Base-by-base conservation (phyloP, 2,329 filamentous ascomycete species). In the Aspergillus sp. region DNA sequence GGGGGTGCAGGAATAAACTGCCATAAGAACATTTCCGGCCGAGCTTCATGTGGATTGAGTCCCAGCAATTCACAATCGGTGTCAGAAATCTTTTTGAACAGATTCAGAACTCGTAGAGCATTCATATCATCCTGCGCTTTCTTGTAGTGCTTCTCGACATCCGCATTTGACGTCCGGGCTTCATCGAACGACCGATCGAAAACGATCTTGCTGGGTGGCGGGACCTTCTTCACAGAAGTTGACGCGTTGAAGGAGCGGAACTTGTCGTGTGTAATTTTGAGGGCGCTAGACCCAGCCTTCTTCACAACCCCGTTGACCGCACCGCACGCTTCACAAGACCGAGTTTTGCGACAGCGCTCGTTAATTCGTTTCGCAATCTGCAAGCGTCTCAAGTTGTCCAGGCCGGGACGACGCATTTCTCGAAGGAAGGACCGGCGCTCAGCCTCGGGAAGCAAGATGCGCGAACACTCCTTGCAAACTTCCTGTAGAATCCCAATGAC, bases 11-110 rank as follows among this genome's bases (percentile, higher is more conserved):
- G 93, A 33, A 98, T 78, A 60, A 89, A 94, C 62, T 95, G 90
- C 93, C 93, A 98, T 40, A 98, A 81, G 65, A 97, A 94, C 82
- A 94, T 94, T 64, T 98, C 93, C 0, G 93, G 93, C 12, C 90
- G 80, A 7, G 88, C 88, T 57, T 95, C 89, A 9, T 80, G 77
- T 1, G 90, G 87, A 59, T 96, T 83, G 58, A 98, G 80, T 4
- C 91, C 91, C 1, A 98, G 75, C 26, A 98, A 76, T 66, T 97
- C 90, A 64, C 91, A 95, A 65, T 98, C 93, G 5, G 81, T 80
- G 2, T 86, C 80, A 8, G 82, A 84, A 47, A 98, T 88, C 61
- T 85, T 82, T 66, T 89, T 90, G 73, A 98, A 95, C 30, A 98
- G 78, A 57, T 94, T 94, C 47, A 97, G 72, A 1, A 94, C 88